Conservation (phyloP, 2,329 filamentous ascomycete genomes). For the Aspergillus fischeri region DNA sequence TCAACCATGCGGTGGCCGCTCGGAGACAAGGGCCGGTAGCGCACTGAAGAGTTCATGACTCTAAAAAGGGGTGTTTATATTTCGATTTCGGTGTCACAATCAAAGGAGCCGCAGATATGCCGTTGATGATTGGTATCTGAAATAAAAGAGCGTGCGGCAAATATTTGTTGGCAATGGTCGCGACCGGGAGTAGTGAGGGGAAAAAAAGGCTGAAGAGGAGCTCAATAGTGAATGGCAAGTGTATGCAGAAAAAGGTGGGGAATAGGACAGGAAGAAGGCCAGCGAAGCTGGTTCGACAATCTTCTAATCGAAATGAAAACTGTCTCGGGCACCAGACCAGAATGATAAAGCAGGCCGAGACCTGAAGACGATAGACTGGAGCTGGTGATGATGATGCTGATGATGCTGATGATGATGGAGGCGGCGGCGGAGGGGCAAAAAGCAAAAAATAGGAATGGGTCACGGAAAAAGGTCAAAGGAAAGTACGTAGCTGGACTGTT, state of each 20-base stretch:
- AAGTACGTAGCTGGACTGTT: not conserved
- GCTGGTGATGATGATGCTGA: conserved; percentile 3
- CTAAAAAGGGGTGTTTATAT: not conserved
- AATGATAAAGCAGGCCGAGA: conserved; percentile 1
- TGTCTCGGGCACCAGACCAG: conserved; percentile 13
- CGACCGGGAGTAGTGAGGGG: not conserved
- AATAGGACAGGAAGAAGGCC: not conserved
- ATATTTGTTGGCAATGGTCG: not conserved
- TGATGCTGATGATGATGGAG: conserved; percentile 4
- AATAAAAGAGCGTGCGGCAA: not conserved
- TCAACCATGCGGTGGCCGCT: conserved; percentile 30
- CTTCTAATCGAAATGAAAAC: not conserved
- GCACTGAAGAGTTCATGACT: conserved; percentile 25
- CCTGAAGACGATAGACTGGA: conserved; percentile 3
- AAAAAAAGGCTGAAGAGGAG: not conserved
- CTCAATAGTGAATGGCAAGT: not conserved
- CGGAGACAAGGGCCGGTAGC: conserved; percentile 34
- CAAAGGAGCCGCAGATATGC: not conserved
- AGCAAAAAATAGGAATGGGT: not conserved
- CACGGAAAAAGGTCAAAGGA: not conserved
- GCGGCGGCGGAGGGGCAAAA: not conserved
- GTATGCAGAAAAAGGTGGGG: not conserved
- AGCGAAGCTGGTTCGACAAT: not conserved
- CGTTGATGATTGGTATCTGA: not conserved
- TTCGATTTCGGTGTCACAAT: not conserved